These are phyloP conservation scores for Cryphonectria nitschkei DNA, from an alignment of 2,329 filamentous ascomycete genomes.

Conservation along the genomic window DNA sequence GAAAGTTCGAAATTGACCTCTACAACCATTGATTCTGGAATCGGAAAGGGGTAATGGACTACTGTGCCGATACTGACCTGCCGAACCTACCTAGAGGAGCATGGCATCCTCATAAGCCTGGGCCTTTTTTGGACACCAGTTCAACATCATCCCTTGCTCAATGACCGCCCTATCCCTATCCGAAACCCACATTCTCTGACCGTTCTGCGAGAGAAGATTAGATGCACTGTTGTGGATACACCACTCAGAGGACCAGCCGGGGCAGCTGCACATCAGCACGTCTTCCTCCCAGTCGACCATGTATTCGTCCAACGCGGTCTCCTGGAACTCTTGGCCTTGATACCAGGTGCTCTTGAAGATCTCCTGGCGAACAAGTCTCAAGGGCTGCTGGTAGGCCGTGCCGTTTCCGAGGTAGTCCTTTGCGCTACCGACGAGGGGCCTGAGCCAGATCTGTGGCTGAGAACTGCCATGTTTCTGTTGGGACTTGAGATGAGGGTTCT, in stretches of 20 bases:
- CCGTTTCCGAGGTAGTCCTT: constrained; percentile 2
- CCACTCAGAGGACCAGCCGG: background rate
- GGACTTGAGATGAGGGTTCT: background rate
- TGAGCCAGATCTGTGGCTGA: background rate
- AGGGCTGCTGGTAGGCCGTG: background rate
- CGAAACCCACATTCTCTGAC: constrained; percentile 1
- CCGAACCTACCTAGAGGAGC: background rate
- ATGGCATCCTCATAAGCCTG: background rate
- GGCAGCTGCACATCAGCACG: constrained; percentile 14
- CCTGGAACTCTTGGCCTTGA: background rate
- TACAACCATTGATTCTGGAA: background rate
- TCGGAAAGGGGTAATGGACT: background rate
- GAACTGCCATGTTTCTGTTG: background rate
- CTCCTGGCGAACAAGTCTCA: background rate
- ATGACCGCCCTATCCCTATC: background rate
- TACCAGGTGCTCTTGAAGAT: background rate
- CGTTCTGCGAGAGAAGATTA: background rate
- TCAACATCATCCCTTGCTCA: background rate
- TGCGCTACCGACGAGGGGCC: background rate
- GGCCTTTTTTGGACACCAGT: background rate
- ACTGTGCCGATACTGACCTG: constrained; percentile 1
- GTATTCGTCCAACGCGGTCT: background rate
- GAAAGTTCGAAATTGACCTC: background rate
- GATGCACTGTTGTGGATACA: background rate
- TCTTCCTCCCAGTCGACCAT: constrained; percentile 12